Evolutionary conservation across 192 early-diverging fungal genomes (phyloP).

Genomic region (Coemansia sp.): DNA sequence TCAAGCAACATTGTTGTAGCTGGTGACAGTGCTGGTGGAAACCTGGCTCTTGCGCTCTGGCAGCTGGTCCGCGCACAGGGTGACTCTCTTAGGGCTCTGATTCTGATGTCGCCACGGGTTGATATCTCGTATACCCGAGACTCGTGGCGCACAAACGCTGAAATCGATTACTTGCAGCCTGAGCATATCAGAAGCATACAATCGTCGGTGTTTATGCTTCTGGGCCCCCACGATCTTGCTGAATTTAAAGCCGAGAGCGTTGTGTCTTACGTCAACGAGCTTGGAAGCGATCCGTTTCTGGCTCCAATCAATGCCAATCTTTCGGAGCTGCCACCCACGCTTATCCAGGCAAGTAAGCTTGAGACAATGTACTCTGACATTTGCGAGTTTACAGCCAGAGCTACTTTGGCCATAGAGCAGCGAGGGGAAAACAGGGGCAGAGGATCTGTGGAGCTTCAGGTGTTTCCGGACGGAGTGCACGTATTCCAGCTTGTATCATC

Average conservation of each 20-base stretch:
- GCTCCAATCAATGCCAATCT: slow-evolving; percentile 32
- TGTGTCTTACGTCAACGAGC: not conserved
- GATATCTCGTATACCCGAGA: slow-evolving; percentile 21
- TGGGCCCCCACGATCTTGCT: slow-evolving; percentile 10
- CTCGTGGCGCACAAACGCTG: slow-evolving; percentile 19
- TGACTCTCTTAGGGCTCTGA: not conserved
- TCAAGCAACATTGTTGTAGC: slow-evolving; percentile 28
- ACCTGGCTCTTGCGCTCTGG: slow-evolving; percentile 43
- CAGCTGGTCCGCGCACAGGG: slow-evolving; percentile 12
- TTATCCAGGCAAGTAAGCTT: slow-evolving; percentile 35
- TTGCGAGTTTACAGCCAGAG: slow-evolving; percentile 28
- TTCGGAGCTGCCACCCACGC: slow-evolving; percentile 25
- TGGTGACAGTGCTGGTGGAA: slow-evolving; percentile 55
- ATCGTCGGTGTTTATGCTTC: slow-evolving; percentile 9
- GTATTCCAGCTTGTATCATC: slow-evolving; percentile 31
- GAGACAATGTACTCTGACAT: slow-evolving; percentile 52
- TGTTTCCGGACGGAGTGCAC: slow-evolving; percentile 35
- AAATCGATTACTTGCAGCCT: slow-evolving; percentile 12
- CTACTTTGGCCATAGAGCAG: not conserved
- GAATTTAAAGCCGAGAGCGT: not conserved
- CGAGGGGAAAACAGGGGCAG: not conserved
- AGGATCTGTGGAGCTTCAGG: slow-evolving; percentile 8
- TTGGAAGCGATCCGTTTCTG: slow-evolving; percentile 31
- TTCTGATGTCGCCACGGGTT: slow-evolving; percentile 42
- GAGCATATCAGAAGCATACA: not conserved